Evolutionary conservation across 441 rosid species (phyloP), one percentile per base, ranked within the genome.

Genomic region (Populus hybrid): DNA sequence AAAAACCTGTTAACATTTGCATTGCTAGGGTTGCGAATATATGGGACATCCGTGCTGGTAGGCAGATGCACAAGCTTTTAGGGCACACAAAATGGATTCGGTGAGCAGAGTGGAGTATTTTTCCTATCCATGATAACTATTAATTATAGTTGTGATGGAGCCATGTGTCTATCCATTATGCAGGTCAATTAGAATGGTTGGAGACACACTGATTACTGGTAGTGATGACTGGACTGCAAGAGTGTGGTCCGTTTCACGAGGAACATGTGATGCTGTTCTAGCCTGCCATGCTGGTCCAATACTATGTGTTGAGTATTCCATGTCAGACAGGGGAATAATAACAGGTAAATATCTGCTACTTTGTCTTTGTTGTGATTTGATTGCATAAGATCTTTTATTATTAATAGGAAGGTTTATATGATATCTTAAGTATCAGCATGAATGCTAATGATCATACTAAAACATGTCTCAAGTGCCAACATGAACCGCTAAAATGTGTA

Each of bases 171-270:
- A 57, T 81, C 72, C 72, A 65, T 85, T 70, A 71, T 88, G 87
- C 93, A 96, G 99, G 87, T 89, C 98, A 67, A 83, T 92, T 75
- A 86, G 98, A 88, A 96, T 96, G 99, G 98, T 90, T 26, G 97
- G 92, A 53, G 99, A 96, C 78, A 94, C 98, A 18, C 74, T 96
- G 82, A 83, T 96, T 76, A 96, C 98, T 69, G 99, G 98, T 73
- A 90, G 99, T 81, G 99, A 96, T 87, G 99, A 96, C 82, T 96
- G 99, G 99, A 96, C 99, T 1, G 99, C 99, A 72, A 89, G 99
- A 88, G 87, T 96, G 69, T 96, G 99, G 99, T 91, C 99, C 75
- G 90, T 94, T 82, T 88, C 98, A 74, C 88, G 88, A 83, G 99
- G 99, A 79, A 84, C 93, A 63, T 92, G 98, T 74, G 96, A 94